phyloP scores from a whole-genome alignment of 495 filamentous ascomycete genomes.

The Aspergillus nidulans region DNA sequence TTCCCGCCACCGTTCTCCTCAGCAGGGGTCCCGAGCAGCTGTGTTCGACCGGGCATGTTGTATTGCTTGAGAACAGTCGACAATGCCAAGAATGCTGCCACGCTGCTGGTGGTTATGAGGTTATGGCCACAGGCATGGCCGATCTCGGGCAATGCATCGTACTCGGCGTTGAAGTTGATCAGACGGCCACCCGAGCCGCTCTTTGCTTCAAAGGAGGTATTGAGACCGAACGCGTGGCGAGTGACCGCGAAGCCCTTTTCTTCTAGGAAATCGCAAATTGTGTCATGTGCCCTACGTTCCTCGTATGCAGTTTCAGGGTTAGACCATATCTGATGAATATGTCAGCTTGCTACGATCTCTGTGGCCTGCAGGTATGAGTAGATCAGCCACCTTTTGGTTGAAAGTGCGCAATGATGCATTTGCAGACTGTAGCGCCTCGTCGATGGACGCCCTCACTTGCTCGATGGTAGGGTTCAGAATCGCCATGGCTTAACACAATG shows the following conservation, averaged over 20 bases:
- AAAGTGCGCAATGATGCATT: too few relatives aligned
- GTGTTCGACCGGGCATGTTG: constrained; percentile 50
- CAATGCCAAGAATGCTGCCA: constrained; percentile 56
- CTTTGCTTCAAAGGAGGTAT: constrained; percentile 36
- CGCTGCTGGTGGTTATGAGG: constrained; percentile 60
- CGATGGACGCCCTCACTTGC: too few relatives aligned
- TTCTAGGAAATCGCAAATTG: constrained; percentile 52
- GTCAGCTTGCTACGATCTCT: too few relatives aligned
- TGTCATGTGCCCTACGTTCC: constrained; percentile 55
- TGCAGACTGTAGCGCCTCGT: too few relatives aligned
- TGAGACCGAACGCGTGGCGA: constrained; percentile 41
- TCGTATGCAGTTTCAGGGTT: constrained; percentile 57
- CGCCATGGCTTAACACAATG: too few relatives aligned
- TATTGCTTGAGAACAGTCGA: constrained; percentile 44
- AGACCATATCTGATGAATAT: constrained; percentile 47
- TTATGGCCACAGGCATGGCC: constrained; percentile 70
- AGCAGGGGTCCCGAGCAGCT: constrained; percentile 65
- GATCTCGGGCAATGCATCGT: constrained; percentile 54
- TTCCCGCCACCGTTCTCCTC: constrained; percentile 72
- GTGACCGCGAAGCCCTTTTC: constrained; percentile 53
- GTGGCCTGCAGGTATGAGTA: too few relatives aligned
- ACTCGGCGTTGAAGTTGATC: constrained; percentile 46
- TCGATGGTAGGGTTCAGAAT: too few relatives aligned
- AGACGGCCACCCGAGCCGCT: constrained; percentile 38
- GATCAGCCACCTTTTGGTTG: too few relatives aligned